phyloP scores from a whole-genome alignment of 768 basidiomycete genomes.

The Russula lepida region DNA sequence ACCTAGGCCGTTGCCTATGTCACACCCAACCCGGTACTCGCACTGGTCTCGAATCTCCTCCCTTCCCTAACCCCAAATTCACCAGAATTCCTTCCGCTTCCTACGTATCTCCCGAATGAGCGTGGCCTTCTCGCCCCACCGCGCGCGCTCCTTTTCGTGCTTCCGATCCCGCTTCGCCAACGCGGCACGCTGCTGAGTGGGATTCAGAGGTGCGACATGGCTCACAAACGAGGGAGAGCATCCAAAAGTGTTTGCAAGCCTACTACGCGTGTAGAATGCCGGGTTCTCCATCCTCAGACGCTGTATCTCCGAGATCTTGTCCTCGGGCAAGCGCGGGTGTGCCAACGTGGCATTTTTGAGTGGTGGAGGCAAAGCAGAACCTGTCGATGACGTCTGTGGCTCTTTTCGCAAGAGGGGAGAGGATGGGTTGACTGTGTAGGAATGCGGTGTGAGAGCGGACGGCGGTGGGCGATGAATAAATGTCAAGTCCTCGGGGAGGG shows the following conservation, averaged over 20 bases:
- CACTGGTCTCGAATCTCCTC: not conserved
- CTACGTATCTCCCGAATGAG: constrained; percentile 53
- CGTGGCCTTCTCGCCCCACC: constrained; percentile 66
- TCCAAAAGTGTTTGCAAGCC: constrained; percentile 69
- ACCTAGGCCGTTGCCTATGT: not conserved
- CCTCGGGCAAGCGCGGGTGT: constrained; percentile 40
- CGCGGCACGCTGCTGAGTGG: constrained; percentile 37
- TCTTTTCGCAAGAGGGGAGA: constrained; percentile 57
- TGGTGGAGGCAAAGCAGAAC: constrained; percentile 24
- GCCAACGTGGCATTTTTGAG: constrained; percentile 21
- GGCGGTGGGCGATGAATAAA: constrained; percentile 86
- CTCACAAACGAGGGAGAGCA: constrained; percentile 64
- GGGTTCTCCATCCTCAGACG: constrained; percentile 52
- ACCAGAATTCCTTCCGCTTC: constrained; percentile 72
- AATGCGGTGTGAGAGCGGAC: constrained; percentile 62
- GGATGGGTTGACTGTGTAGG: constrained; percentile 56
- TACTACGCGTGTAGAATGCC: constrained; percentile 46
- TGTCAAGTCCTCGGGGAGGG: constrained; percentile 42
- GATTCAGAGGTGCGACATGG: constrained; percentile 53
- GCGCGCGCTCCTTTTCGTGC: constrained; percentile 40
- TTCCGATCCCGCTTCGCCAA: constrained; percentile 37
- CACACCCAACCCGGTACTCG: not conserved
- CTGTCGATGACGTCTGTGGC: constrained; percentile 22
- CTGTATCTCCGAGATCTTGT: constrained; percentile 48
- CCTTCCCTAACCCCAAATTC: constrained; percentile 19